phyloP scores from a whole-genome alignment of 2,329 filamentous ascomycete genomes.

The Talaromyces sp. region DNA sequence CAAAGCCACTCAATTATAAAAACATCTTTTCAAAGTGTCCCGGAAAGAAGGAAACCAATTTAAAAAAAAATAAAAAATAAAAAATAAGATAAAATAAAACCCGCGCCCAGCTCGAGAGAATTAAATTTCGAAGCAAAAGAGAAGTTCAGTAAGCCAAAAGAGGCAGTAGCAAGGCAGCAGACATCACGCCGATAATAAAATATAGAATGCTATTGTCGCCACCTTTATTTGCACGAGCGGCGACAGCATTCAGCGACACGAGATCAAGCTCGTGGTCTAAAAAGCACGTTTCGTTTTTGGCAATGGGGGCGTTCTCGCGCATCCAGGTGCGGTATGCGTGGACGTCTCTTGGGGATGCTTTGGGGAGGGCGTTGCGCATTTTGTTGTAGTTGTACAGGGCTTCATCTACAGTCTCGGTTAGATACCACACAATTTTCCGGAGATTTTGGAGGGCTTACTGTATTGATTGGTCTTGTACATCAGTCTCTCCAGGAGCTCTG shows the following conservation, averaged over 20 bases:
- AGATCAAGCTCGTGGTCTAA: conserved; percentile 47
- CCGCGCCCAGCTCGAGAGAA: not conserved
- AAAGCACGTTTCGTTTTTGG: conserved; percentile 48
- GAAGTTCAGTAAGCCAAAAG: conserved; percentile 44
- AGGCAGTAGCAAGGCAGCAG: conserved; percentile 51
- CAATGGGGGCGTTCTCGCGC: conserved; percentile 44
- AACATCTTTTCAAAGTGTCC: not conserved
- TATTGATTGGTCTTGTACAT: conserved; percentile 58
- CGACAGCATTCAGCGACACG: conserved; percentile 24
- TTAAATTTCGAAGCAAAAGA: not conserved
- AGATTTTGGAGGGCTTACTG: conserved; percentile 38
- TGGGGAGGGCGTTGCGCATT: conserved; percentile 40
- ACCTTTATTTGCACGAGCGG: conserved; percentile 10
- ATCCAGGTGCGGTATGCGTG: conserved; percentile 51
- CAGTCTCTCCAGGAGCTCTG: conserved; percentile 50
- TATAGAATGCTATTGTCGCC: conserved; percentile 23
- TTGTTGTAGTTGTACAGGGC: conserved; percentile 43
- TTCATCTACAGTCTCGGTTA: conserved; percentile 24
- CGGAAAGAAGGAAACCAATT: no score
- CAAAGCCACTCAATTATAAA: not conserved
- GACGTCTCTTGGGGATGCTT: conserved; percentile 44
- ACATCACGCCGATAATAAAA: conserved; percentile 42
- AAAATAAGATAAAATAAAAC: not conserved
- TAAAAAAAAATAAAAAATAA: not conserved
- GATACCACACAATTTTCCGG: not conserved